These are phyloP conservation scores for Arabidopsis hybrid DNA, from an alignment of 441 rosid genomes.

Conservation along the genomic window DNA sequence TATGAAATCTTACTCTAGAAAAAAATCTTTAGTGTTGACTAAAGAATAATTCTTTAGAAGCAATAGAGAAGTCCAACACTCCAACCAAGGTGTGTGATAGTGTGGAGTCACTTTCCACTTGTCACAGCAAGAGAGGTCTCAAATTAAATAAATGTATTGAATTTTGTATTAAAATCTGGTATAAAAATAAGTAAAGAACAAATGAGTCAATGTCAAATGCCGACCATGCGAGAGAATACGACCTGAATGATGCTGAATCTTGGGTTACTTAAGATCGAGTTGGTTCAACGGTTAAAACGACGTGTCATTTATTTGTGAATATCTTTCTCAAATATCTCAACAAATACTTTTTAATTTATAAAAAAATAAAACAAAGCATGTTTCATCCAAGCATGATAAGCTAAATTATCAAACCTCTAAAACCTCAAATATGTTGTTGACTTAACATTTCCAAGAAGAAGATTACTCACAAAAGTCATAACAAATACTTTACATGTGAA, in stretches of 20 bases:
- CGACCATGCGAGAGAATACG: constrained; percentile 18
- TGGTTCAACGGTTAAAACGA: constrained; percentile 10
- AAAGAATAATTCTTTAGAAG: constrained; percentile 2
- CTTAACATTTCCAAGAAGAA: neutral
- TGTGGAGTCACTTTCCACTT: constrained; percentile 25
- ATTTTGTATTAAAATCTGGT: neutral
- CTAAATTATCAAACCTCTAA: neutral
- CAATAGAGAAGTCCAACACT: neutral
- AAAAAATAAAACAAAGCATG: neutral
- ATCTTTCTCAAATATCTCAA: no score
- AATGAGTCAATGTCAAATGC: constrained; percentile 23
- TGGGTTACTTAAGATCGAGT: neutral
- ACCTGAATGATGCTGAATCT: neutral
- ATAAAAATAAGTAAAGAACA: neutral
- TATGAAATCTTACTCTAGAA: no score
- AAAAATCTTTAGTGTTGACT: neutral
- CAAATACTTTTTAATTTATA: neutral
- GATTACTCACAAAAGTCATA: neutral
- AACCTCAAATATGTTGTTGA: neutral
- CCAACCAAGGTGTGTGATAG: constrained; percentile 6
- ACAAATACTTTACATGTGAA: no score
- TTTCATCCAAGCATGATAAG: neutral
- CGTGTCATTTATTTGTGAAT: no score
- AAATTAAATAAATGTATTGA: constrained; percentile 4
- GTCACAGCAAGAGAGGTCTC: constrained; percentile 21